Base-by-base conservation (phyloP, 2,329 filamentous ascomycete genomes). In the Colletotrichum agaves region DNA sequence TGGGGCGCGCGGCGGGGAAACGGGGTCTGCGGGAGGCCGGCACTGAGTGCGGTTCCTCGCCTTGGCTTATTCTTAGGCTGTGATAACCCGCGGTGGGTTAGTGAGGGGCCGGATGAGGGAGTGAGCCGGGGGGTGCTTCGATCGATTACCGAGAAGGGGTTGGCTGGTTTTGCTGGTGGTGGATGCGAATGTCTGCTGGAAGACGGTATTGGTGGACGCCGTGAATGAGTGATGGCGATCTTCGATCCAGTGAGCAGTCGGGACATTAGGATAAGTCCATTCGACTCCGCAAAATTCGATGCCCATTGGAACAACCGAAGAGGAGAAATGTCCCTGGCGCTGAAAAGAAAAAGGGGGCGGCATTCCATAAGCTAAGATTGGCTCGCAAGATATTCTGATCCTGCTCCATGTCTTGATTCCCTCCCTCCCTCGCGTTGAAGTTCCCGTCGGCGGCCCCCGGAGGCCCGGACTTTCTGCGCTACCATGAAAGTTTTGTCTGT, bases 81-180 rank as follows among this genome's bases (percentile, higher is more conserved):
- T 55, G 53, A 64, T 63, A 61, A 53, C 39, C 59, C 64, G 52
- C 47, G 46, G 50, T 66, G 63, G 63, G 19, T 39, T 52, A 23
- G 61, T 59, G 65, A 65, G 61, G 65, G 52, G 53, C 43, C 46
- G 55, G 47, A 35, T 47, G 61, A 49, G 33, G 65, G 63, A 44
- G 46, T 15, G 52, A 67, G 4, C 60, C 19, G 39, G 64, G 64
- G 44, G 63, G 52, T 27, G 27, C 47, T 19, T 57, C 53, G 61
- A 68, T 55, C 53, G 63, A 59, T 64, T 64, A 17, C 61, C 61
- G 65, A 59, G 55, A 60, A 7, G 57, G 46, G 53, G 37, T 59
- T 59, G 21, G 39, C 50, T 12, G 33, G 31, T 31, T 61, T 37
- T 33, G 39, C 5, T 31, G 61, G 46, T 12, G 21, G 61, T 41